phyloP scores from a whole-genome alignment of 257 asterid species.

The Penstemon eatonii region DNA sequence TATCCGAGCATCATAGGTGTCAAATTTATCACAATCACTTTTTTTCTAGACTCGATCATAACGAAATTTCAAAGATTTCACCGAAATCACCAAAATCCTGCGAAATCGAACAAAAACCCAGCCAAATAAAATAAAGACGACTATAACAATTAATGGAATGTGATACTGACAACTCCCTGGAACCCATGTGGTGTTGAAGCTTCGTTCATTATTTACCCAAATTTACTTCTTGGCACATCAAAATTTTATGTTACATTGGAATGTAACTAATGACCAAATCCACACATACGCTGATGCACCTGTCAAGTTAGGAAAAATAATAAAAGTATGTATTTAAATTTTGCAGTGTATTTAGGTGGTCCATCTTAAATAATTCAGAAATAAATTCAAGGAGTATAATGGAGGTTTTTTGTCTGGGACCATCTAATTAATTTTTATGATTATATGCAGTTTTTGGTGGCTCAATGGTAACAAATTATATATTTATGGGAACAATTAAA shows the following conservation, averaged over 20 bases:
- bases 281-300: neutral
- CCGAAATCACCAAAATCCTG: no score
- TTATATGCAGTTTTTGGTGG: no score
- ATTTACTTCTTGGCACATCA: neutral
- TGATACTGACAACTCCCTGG: constrained; percentile 31
- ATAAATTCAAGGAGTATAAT: constrained; percentile 24
- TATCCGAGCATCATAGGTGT: no score
- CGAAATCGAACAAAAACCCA: neutral
- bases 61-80: no score
- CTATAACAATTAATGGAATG: constrained; percentile 19
- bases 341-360: constrained; percentile 20
- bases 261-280: constrained; percentile 9
- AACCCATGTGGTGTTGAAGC: constrained; percentile 33
- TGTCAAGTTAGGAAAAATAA: constrained; percentile 26
- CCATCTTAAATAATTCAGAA: constrained; percentile 28
- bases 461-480: no score
- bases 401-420: no score
- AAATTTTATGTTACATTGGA: constrained; percentile 10
- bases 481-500: no score
- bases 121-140: neutral
- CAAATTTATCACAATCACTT: no score
- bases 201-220: constrained; percentile 15
- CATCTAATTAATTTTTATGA: no score
- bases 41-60: no score
- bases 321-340: constrained; percentile 30